These are phyloP conservation scores for Trichoderma pleuroti DNA, from an alignment of 2,329 filamentous ascomycete species.

Conservation along the genomic window DNA sequence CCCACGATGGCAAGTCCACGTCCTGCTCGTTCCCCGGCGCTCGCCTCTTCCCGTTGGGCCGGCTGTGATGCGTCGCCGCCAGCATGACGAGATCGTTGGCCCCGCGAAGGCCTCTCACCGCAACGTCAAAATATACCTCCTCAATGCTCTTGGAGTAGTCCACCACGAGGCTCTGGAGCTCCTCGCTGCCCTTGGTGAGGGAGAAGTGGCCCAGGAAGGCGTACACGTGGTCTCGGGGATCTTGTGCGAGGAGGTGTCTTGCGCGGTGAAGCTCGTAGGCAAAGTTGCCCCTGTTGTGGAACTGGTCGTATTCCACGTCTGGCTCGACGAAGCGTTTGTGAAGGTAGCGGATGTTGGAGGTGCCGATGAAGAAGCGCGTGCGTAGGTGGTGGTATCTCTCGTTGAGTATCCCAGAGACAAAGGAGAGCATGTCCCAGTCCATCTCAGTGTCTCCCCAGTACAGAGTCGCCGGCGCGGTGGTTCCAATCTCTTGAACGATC, in stretches of 20 bases:
- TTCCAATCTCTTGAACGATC: slow-evolving; percentile 39
- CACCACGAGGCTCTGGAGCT: slow-evolving; percentile 26
- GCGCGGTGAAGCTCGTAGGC: slow-evolving; percentile 37
- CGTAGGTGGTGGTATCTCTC: slow-evolving; percentile 34
- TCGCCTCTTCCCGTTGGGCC: background rate
- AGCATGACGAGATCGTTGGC: slow-evolving; percentile 31
- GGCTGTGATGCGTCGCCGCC: slow-evolving; percentile 27
- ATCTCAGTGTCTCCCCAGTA: slow-evolving; percentile 35
- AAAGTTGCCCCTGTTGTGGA: slow-evolving; percentile 34
- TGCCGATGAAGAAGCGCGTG: slow-evolving; percentile 29
- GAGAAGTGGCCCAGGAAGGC: slow-evolving; percentile 38
- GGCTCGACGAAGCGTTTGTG: slow-evolving; percentile 35
- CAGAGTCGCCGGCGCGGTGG: slow-evolving; percentile 31
- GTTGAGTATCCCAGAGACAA: slow-evolving; percentile 32
- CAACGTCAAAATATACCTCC: slow-evolving; percentile 35
- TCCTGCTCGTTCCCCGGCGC: background rate
- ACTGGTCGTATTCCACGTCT: slow-evolving; percentile 25
- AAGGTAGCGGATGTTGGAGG: slow-evolving; percentile 34
- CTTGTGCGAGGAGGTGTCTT: slow-evolving; percentile 32
- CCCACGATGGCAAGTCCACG: slow-evolving; percentile 34
- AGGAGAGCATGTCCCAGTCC: slow-evolving; percentile 33
- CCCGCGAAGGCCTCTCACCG: slow-evolving; percentile 29
- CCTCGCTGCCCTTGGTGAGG: slow-evolving; percentile 24
- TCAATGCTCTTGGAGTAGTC: slow-evolving; percentile 32
- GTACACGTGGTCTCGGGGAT: slow-evolving; percentile 35